phyloP scores from a whole-genome alignment of 139 green algal genomes.

The Closterium sp. region DNA sequence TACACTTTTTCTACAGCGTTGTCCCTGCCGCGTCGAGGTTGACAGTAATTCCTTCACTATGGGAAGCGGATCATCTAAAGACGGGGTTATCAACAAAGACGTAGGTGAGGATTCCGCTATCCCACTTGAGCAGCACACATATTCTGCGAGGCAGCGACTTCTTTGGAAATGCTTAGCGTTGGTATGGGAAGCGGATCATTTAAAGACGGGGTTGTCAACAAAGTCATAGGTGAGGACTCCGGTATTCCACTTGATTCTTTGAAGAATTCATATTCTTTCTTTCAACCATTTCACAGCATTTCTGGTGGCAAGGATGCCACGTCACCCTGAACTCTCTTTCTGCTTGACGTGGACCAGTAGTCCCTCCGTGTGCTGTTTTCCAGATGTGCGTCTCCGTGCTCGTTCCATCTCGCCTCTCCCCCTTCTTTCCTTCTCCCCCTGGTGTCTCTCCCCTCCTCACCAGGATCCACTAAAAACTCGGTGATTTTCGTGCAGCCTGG shows the following conservation, averaged over 20 bases:
- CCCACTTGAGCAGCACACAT: too few relatives aligned
- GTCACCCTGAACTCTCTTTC: background rate
- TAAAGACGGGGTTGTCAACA: background rate
- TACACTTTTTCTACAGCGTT: background rate
- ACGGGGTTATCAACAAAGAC: background rate
- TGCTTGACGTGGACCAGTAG: background rate
- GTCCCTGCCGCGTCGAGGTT: background rate
- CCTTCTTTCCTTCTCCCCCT: background rate
- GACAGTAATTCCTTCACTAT: background rate
- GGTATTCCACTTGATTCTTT: background rate
- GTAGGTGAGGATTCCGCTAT: background rate
- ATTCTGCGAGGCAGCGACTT: too few relatives aligned
- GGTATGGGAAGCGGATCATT: background rate
- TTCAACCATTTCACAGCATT: background rate
- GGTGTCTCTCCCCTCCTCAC: background rate
- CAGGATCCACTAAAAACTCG: background rate
- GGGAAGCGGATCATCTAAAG: background rate
- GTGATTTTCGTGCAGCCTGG: background rate
- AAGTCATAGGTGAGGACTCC: background rate
- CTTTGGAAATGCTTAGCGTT: too few relatives aligned
- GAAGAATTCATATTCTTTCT: too few relatives aligned
- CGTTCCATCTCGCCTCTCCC: background rate
- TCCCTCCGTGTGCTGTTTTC: background rate
- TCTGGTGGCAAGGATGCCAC: background rate
- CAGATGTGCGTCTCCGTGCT: background rate